Conservation (phyloP, 805 yeast species). For the Nakazawaea anatomiae region DNA sequence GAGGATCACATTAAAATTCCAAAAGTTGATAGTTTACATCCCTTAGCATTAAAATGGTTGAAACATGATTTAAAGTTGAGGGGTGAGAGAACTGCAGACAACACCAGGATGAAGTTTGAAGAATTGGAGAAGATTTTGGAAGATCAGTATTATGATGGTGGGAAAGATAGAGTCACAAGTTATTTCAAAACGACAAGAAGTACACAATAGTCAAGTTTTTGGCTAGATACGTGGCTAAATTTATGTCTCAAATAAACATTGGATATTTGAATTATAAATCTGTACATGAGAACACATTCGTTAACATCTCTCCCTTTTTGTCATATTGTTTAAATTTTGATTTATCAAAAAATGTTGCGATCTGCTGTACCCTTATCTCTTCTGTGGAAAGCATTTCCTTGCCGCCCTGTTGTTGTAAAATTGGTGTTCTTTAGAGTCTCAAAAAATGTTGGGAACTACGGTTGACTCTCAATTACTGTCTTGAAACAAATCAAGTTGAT, state of each 20-base stretch:
- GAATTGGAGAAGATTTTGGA: conserved; percentile 40
- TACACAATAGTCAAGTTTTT: neutral
- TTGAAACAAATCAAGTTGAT: too few relatives aligned
- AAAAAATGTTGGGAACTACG: too few relatives aligned
- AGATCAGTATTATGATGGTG: conserved; percentile 36
- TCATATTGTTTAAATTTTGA: too few relatives aligned
- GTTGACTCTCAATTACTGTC: too few relatives aligned
- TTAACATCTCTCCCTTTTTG: too few relatives aligned
- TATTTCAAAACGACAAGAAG: conserved; percentile 48
- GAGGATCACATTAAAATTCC: conserved; percentile 27
- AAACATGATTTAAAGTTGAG: conserved; percentile 42
- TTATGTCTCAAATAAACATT: neutral
- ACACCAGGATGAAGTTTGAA: conserved; percentile 44
- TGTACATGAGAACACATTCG: neutral
- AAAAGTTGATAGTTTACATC: conserved; percentile 55
- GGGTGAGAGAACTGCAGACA: conserved; percentile 47
- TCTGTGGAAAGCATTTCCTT: too few relatives aligned
- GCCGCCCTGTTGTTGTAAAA: too few relatives aligned
- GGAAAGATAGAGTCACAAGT: conserved; percentile 34
- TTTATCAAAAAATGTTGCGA: too few relatives aligned
- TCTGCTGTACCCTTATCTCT: too few relatives aligned
- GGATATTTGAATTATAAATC: too few relatives aligned
- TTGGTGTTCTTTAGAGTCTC: too few relatives aligned
- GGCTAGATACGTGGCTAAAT: neutral
- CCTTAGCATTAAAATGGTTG: conserved; percentile 69